Evolutionary conservation across 2,329 filamentous ascomycete species (phyloP).

Genomic region (Fusarium subglutinans): DNA sequence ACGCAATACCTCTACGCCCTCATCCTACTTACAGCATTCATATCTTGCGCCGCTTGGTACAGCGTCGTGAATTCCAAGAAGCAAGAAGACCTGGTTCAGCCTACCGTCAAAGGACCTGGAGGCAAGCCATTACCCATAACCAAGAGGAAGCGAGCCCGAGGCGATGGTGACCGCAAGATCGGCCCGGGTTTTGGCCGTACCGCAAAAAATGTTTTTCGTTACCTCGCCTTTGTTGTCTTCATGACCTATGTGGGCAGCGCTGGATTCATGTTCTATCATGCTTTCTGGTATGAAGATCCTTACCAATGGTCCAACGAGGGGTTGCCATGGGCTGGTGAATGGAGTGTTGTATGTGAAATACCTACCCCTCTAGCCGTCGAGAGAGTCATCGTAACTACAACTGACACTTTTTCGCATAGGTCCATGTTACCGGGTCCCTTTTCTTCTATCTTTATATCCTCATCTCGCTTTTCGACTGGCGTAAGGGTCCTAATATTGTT

Average conservation of each 20-base stretch:
- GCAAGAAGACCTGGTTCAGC: conserved; percentile 57
- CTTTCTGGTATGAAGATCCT: conserved; percentile 61
- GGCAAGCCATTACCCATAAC: conserved; percentile 84
- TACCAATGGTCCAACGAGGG: conserved; percentile 54
- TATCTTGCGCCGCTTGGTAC: conserved; percentile 60
- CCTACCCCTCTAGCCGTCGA: not conserved
- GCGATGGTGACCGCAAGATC: conserved; percentile 56
- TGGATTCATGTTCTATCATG: conserved; percentile 76
- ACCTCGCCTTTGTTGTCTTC: conserved; percentile 75
- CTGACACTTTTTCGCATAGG: conserved; percentile 59
- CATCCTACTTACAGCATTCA: conserved; percentile 62
- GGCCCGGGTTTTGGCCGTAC: conserved; percentile 69
- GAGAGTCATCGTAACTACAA: conserved; percentile 11
- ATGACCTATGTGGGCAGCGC: conserved; percentile 81
- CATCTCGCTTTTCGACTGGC: conserved; percentile 86
- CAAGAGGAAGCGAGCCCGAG: conserved; percentile 63
- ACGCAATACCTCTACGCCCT: conserved; percentile 63
- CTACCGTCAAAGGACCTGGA: conserved; percentile 76
- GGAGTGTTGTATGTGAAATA: conserved; percentile 70
- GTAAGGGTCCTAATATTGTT: conserved; percentile 79
- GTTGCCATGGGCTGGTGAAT: conserved; percentile 79
- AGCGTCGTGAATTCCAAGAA: conserved; percentile 62
- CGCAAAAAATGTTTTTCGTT: conserved; percentile 78
- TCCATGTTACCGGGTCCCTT: conserved; percentile 84
- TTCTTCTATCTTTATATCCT: conserved; percentile 89